phyloP scores from a whole-genome alignment of 345 rosid species.

The Syzygium aqueum region DNA sequence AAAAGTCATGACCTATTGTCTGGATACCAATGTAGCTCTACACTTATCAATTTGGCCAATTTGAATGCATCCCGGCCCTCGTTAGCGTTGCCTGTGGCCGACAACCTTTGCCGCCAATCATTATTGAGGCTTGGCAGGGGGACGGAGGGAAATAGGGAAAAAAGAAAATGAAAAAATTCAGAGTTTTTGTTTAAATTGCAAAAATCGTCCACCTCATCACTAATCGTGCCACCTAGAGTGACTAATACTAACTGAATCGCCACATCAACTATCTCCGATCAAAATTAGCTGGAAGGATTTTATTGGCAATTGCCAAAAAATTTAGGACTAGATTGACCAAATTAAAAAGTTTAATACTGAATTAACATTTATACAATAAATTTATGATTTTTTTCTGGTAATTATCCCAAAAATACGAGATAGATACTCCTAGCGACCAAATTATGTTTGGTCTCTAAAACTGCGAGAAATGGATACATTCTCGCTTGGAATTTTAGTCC shows the following conservation, averaged over 20 bases:
- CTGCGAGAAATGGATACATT: not conserved
- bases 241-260: rapidly evolving
- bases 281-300: not conserved
- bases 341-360: not conserved
- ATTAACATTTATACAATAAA: rapidly evolving
- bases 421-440: not conserved
- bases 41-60: rapidly evolving
- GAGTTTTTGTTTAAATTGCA: not conserved
- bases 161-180: not conserved
- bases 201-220: not conserved
- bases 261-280: rapidly evolving
- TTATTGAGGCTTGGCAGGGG: rapidly evolving
- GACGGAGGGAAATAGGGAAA: not conserved
- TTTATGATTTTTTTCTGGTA: not conserved
- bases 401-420: not conserved
- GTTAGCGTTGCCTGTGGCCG: rapidly evolving
- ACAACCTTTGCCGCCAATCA: not conserved
- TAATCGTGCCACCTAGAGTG: rapidly evolving
- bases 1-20: not conserved
- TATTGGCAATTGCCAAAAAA: not conserved
- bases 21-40: not conserved
- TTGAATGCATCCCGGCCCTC: rapidly evolving
- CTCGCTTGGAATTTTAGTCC: not conserved
- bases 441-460: not conserved
- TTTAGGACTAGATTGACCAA: not conserved